Base-by-base conservation (phyloP, 768 basidiomycete species). In the Lentinula boryana region DNA sequence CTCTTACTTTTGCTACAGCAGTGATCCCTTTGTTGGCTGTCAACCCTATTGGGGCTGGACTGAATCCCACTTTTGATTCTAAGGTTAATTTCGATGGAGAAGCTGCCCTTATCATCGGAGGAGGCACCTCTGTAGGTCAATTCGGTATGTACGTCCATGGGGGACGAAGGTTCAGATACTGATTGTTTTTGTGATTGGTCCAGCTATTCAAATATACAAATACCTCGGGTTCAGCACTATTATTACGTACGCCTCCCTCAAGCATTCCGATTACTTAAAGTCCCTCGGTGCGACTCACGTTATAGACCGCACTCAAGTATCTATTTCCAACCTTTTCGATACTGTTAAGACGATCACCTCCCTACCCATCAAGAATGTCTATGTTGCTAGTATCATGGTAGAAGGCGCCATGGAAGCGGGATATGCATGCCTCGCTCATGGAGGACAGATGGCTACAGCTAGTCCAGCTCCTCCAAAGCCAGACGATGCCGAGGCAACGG, bases 81-180 rank as follows among this genome's bases (percentile, higher is more conserved):
- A 71, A 68, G 21, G 75, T 73, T 41, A 78, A 75, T 46, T 81
- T 82, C 63, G 68, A 67, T 43, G 78, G 72, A 9, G 73, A 74
- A 54, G 75, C 80, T 0, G 74, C 83, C 50, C 62, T 84, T 35
- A 74, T 84, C 59, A 68, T 81, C 16, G 82, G 81, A 35, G 82
- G 82, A 4, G 67, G 75, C 23, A 75, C 75, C 48, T 80, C 79
- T 35, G 78, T 82, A 4, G 82, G 82, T 38, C 80, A 82, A 73
- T 78, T 72, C 36, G 78, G 82, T 78, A 68, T 63, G 76, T 64
- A 33, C 12, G 16, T 27, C 1, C 27, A 27, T 27, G 27, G 27
- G 27, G 27, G 27, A 27, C 27, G 27, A 27, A 27, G 27, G 27
- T 27, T 27, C 0, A 27, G 27, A 27, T 27, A 27, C 27, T 27